Base-by-base conservation (phyloP, 2,329 filamentous ascomycete genomes). In the Colletotrichum agaves region DNA sequence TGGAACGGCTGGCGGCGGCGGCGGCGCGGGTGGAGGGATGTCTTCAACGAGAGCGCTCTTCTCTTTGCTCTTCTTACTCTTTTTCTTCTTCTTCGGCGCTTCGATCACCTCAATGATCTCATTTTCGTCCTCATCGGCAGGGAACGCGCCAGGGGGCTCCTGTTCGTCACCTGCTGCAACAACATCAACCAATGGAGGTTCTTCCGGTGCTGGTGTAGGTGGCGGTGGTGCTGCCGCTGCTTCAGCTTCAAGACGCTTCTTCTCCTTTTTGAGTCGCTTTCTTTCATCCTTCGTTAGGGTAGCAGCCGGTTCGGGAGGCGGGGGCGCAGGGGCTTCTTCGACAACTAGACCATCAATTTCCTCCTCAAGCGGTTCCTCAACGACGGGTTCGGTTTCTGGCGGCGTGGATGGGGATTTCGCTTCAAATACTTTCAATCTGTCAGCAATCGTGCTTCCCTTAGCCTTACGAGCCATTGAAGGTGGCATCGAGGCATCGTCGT, bases 121-220 rank as follows among this genome's bases (percentile, higher is more conserved):
- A 72, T 84, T 78, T 55, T 84, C 81, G 70, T 82, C 82, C 39
- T 84, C 82, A 70, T 85, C 83, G 47, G 80, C 79, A 23, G 88
- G 88, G 74, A 90, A 90, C 69, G 85, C 85, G 62, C 88, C 88
- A 46, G 88, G 87, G 5, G 88, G 78, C 33, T 78, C 77, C n/a
- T 73, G 65, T 74, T 76, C 74, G 58, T 57, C 61, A n/a, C 67
- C 70, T 39, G 74, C 75, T 67, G 73, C 71, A 39, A 71, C 70
- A 49, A 70, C 55, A 37, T 72, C 53, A 69, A 68, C 33, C 33
- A 62, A 60, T n/a, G 56, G 46, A 43, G 63, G 67, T 62, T 72
- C 59, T 31, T 72, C 67, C n/a, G 73, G 52, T 46, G n/a, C 47
- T 15, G 47, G 46, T 50, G 69, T 65, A 23, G 67, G 73, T 69